These are phyloP conservation scores for Cicer bijugum DNA, from an alignment of 306 rosid species.

Conservation along the genomic window DNA sequence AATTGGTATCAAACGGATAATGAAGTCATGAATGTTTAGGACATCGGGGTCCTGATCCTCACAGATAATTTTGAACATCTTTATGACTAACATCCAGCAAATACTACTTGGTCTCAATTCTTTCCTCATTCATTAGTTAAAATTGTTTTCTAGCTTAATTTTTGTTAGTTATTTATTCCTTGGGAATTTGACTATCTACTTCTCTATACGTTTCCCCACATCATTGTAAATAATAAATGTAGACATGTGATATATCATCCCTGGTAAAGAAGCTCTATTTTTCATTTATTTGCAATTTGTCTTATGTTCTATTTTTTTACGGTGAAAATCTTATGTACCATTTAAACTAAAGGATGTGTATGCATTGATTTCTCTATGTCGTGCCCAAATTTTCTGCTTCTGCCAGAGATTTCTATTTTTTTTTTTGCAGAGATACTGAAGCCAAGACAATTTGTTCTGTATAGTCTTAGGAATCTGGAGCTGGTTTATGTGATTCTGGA, in stretches of 20 bases:
- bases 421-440: slow-evolving; percentile 38
- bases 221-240: slow-evolving; percentile 37
- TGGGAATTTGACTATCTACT: slow-evolving; percentile 27
- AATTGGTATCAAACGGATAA: slow-evolving; percentile 17
- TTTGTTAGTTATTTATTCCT: slow-evolving; percentile 34
- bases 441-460: slow-evolving; percentile 43
- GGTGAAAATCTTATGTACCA: slow-evolving; percentile 25
- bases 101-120: slow-evolving; percentile 36
- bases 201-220: slow-evolving; percentile 19
- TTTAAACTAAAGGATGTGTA: slow-evolving; percentile 43
- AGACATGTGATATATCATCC: slow-evolving; percentile 42
- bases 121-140: slow-evolving; percentile 34
- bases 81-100: slow-evolving; percentile 34
- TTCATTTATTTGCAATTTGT: slow-evolving; percentile 45
- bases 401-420: slow-evolving; percentile 53
- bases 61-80: slow-evolving; percentile 26
- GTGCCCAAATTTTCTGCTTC: slow-evolving; percentile 43
- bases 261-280: slow-evolving; percentile 39
- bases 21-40: slow-evolving; percentile 13
- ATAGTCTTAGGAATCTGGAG: slow-evolving; percentile 42
- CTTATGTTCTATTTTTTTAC: slow-evolving; percentile 3
- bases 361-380: slow-evolving; percentile 32
- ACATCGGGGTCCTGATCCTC: slow-evolving; percentile 21
- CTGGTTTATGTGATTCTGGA: slow-evolving; percentile 35
- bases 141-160: slow-evolving; percentile 15